Base-by-base conservation (phyloP, 2,329 filamentous ascomycete species). In the Clonostachys sp. region DNA sequence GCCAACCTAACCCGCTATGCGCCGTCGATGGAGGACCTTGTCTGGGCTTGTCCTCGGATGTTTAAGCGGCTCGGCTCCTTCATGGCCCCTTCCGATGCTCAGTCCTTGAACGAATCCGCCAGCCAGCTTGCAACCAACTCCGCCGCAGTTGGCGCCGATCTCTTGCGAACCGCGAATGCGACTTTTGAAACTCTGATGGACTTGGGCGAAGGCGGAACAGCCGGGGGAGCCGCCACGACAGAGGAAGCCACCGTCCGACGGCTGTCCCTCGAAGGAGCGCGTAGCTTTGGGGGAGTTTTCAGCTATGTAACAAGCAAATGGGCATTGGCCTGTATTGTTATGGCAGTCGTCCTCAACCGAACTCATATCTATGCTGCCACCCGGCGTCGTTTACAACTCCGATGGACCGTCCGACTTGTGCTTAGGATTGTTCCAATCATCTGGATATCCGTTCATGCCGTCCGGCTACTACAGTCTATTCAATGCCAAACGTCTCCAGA, bases 291-390 rank as follows among this genome's bases (percentile, higher is more conserved):
- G 41, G 91, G 89, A 51, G 83, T 97, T 49, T 91, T 97, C 66
- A 87, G 84, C 57, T 99, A 97, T 66, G 77, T 91, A 41, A 95
- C 89, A 2, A 95, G 89, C 66, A 87, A 87, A 65, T 97, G 94
- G 94, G 91, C 92, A 1, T 72, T 97, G 49, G 84, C 86, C 45
- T 96, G 91, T 57, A 84, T 97, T 57, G 81, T 85, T 36, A 88
- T 92, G 75, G 90, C 90, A 18, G 81, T 97, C 49, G 71, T 96
- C 49, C 74, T 97, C 20, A 97, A 97, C 63, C 83, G 94, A 48
- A 95, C 94, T 7, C 86, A 91, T 49, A 94, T 97, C 56, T 97
- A 96, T 66, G 92, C 91, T 40, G 92, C 91, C 0, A 92, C 90
- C 13, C 79, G 94, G 51, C 81, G 91, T 46, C 83, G 88, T 46